phyloP scores from a whole-genome alignment of 306 rosid genomes.

The Prunus davidiana region DNA sequence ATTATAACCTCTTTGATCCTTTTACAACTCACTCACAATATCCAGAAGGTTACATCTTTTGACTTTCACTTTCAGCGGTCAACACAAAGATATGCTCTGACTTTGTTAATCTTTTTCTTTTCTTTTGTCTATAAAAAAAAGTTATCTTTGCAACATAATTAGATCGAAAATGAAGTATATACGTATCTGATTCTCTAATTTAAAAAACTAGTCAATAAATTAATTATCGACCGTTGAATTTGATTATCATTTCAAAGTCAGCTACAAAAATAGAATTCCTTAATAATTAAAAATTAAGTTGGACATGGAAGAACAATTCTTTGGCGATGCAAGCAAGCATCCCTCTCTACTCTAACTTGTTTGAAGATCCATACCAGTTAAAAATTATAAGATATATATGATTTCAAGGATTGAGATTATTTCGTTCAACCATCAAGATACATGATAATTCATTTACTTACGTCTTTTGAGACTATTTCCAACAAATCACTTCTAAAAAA shows the following conservation, averaged over 20 bases:
- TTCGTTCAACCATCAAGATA: too few relatives aligned
- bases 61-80: background rate
- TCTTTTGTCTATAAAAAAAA: background rate
- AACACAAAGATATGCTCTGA: background rate
- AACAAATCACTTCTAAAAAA: too few relatives aligned
- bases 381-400: too few relatives aligned
- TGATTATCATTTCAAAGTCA: background rate
- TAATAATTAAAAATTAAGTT: background rate
- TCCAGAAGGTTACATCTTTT: background rate
- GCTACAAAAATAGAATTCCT: background rate
- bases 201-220: background rate
- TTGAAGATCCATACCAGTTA: background rate
- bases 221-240: background rate
- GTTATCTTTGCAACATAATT: too few relatives aligned
- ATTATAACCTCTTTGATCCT: too few relatives aligned
- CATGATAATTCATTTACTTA: too few relatives aligned
- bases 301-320: background rate
- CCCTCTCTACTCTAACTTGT: background rate
- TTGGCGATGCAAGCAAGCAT: background rate
- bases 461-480: rapidly evolving
- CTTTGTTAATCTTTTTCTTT: background rate
- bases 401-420: too few relatives aligned
- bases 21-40: background rate
- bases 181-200: background rate
- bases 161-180: too few relatives aligned